Evolutionary conservation across 1,284 basidiomycete genomes (phyloP).

Genomic region (Moniliophthora roreri): DNA sequence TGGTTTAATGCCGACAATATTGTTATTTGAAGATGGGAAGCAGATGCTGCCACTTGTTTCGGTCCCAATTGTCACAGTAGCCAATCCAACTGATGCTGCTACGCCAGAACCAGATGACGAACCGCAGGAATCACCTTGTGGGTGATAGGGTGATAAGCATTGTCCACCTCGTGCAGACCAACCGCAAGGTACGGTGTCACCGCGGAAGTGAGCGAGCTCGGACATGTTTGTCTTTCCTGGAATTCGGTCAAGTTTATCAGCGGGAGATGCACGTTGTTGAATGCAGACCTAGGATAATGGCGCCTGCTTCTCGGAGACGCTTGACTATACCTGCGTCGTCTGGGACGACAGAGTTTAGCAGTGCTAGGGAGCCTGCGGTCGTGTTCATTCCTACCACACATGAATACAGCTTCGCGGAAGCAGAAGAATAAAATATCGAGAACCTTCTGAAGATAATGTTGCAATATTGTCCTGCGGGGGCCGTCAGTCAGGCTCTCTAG

Average conservation of each 20-base stretch:
- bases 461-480: too few species aligned
- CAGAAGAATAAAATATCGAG: not conserved
- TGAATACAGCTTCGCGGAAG: not conserved
- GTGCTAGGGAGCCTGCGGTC: conserved; percentile 58
- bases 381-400: conserved; percentile 57
- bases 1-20: conserved; percentile 58
- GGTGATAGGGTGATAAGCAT: conserved; percentile 59
- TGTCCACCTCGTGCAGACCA: conserved; percentile 72
- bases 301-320: conserved; percentile 62
- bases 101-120: conserved; percentile 68
- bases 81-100: conserved; percentile 62
- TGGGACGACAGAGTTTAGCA: conserved; percentile 57
- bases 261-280: not conserved
- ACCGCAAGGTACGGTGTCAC: conserved; percentile 55
- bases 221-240: conserved; percentile 60
- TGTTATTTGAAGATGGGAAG: conserved; percentile 50
- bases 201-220: conserved; percentile 63
- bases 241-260: not conserved
- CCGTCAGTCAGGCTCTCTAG: too few species aligned
- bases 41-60: conserved; percentile 71
- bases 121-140: conserved; percentile 60
- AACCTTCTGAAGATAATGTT: too few species aligned
- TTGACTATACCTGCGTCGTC: conserved; percentile 63
- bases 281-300: conserved; percentile 55
- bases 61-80: conserved; percentile 56